Evolutionary conservation across 345 rosid species (phyloP).

Genomic region (Populus deltoides): DNA sequence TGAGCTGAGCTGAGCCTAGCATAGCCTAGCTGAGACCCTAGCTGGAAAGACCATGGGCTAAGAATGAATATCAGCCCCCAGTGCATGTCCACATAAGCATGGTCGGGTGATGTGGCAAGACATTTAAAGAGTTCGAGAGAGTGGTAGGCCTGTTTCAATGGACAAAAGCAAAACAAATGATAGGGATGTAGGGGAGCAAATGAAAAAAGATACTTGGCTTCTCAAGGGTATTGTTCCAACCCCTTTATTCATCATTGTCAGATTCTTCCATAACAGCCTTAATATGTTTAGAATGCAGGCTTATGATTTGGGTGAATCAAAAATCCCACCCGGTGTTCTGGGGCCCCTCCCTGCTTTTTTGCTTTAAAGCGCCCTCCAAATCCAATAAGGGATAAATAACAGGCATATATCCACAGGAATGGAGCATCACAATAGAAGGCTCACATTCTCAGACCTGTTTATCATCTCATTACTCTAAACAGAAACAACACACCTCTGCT

Average conservation of each 20-base stretch:
- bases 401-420: conserved; percentile 54
- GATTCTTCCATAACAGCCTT: conserved; percentile 76
- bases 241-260: conserved; percentile 58
- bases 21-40: neutral
- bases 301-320: conserved; percentile 60
- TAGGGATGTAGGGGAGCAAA: conserved; percentile 39
- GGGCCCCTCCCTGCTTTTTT: conserved; percentile 65
- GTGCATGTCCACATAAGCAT: conserved; percentile 32
- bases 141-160: conserved; percentile 24
- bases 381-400: conserved; percentile 50
- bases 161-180: conserved; percentile 55
- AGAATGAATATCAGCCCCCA: conserved; percentile 9
- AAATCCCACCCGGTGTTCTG: conserved; percentile 37
- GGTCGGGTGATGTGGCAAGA: conserved; percentile 40
- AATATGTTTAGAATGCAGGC: conserved; percentile 55
- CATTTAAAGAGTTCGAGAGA: conserved; percentile 26
- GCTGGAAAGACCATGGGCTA: neutral
- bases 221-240: conserved; percentile 50
- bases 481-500: conserved; percentile 33
- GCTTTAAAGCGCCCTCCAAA: conserved; percentile 52
- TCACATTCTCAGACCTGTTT: conserved; percentile 31
- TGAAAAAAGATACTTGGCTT: conserved; percentile 76
- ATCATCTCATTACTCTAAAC: conserved; percentile 41
- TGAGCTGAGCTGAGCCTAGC: conserved; percentile 1
- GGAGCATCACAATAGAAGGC: conserved; percentile 39